Evolutionary conservation across 2,329 filamentous ascomycete species (phyloP), one percentile per base, ranked within the genome.

Genomic region (Exophiala aquamarina): DNA sequence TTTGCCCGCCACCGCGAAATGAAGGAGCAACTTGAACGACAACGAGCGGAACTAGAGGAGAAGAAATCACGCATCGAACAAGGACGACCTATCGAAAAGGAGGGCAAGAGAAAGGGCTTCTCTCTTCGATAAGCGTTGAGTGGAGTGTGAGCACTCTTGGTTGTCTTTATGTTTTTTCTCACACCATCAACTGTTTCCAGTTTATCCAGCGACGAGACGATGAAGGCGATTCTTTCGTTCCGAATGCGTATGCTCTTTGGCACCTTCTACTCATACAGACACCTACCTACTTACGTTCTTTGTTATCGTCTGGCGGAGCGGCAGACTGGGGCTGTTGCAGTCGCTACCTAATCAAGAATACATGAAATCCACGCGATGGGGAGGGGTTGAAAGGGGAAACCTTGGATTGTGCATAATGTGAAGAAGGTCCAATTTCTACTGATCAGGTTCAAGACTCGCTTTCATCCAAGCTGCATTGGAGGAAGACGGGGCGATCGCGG

Each of bases 21-120:
- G 93, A 98, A 97, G 81, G 93, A 98, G 68, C 92, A 97, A 72
- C 83, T 98, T 63, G 93, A 98, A 66, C 85, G 91, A 68, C 92
- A 97, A 78, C 86, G 91, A 69, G 73, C 82, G 70, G 93, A 98
- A 71, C 82, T 98, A 66, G 93, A 98, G 70, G 93, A 98, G 76
- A 98, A 97, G 88, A 98, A 98, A 79, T 72, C 82, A 59, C 86
- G 93, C 64, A 79, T 98, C 75, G 93, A 98, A 74, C 95, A 87
- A 68, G 93, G 93, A 66, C 82, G 93, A 69, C 93, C 93, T 57
- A 75, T 97, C 75, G 93, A 97, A 77, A 91, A 97, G 77, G 92
- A 97, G 79, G 86, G 86, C 75, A 95, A 95, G 86, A 88, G 90
- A 76, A 97, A 97, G 88, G 92, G 92, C 52, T 98, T 98, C 82